These are phyloP conservation scores for Lachnellula hyalina DNA, from an alignment of 2,329 filamentous ascomycete genomes.

Conservation along the genomic window DNA sequence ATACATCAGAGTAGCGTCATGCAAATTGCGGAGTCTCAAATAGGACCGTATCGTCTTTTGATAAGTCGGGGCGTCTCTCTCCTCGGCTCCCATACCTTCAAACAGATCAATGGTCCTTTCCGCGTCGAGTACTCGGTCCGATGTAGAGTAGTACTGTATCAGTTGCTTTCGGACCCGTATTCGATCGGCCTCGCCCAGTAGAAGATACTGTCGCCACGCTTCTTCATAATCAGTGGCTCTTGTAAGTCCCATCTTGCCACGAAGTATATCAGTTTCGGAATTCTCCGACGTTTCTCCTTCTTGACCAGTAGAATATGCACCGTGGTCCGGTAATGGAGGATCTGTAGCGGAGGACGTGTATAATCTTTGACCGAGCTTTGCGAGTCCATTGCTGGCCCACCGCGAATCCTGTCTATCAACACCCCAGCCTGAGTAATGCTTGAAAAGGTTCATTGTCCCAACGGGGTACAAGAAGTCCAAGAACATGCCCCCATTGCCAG, in stretches of 20 bases:
- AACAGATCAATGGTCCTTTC: constrained; percentile 43
- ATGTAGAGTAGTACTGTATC: constrained; percentile 37
- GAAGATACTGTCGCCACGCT: constrained; percentile 38
- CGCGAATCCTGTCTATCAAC: constrained; percentile 23
- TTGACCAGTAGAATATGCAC: neutral
- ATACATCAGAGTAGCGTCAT: constrained; percentile 30
- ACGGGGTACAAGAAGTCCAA: constrained; percentile 39
- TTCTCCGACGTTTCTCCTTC: neutral
- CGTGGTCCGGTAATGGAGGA: neutral
- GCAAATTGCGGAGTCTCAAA: constrained; percentile 35
- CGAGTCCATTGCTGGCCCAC: constrained; percentile 12
- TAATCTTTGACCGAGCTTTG: constrained; percentile 26
- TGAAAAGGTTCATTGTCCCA: constrained; percentile 34
- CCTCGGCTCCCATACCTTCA: constrained; percentile 22
- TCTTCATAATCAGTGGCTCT: constrained; percentile 30
- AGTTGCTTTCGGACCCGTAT: constrained; percentile 20
- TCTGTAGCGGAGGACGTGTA: constrained; percentile 31
- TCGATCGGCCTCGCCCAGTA: constrained; percentile 17
- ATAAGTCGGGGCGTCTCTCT: constrained; percentile 40
- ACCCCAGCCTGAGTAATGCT: constrained; percentile 26
- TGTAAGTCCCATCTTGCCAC: constrained; percentile 15
- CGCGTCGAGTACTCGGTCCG: constrained; percentile 34
- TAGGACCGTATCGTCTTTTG: constrained; percentile 39
- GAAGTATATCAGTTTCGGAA: constrained; percentile 6
- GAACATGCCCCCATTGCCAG: constrained; percentile 18